Percentiles rank a stretch among this genome's conserved stretches.
Evolutionary conservation across 2,329 filamentous ascomycete species (phyloP).

Genomic region (Neopestalotiopsis clavispora): DNA sequence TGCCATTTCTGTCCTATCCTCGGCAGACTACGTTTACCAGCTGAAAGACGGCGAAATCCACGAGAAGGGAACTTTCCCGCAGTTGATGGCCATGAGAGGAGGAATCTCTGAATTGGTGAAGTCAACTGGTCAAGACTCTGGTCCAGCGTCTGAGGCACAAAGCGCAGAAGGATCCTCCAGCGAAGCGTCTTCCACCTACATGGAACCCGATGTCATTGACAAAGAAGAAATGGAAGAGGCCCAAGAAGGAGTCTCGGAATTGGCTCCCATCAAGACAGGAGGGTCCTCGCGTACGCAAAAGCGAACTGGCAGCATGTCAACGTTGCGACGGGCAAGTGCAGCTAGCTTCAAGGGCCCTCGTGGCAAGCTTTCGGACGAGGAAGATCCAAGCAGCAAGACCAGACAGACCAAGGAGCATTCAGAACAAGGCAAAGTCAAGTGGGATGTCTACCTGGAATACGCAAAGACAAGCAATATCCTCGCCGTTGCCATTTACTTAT

Average conservation of each 20-base stretch:
- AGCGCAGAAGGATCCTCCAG: slow-evolving; percentile 56
- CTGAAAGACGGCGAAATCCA: slow-evolving; percentile 82
- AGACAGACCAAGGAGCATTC: slow-evolving; percentile 86
- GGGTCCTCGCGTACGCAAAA: slow-evolving; percentile 55
- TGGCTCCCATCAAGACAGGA: slow-evolving; percentile 73
- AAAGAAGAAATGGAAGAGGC: slow-evolving; percentile 76
- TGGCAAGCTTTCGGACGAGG: slow-evolving; percentile 84
- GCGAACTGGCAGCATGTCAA: slow-evolving; percentile 74
- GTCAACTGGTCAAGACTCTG: slow-evolving; percentile 68
- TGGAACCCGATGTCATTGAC: slow-evolving; percentile 58
- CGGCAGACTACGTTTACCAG: slow-evolving; percentile 87
- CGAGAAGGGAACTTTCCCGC: slow-evolving; percentile 88
- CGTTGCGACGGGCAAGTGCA: slow-evolving; percentile 86
- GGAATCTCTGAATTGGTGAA: slow-evolving; percentile 85
- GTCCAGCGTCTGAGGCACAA: slow-evolving; percentile 38
- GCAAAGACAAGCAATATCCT: slow-evolving; percentile 90
- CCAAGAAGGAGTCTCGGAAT: slow-evolving; percentile 75
- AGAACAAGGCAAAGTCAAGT: slow-evolving; percentile 98
- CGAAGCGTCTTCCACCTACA: slow-evolving; percentile 59
- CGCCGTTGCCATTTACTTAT: slow-evolving; percentile 81
- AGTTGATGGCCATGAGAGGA: slow-evolving; percentile 92
- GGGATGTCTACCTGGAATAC: slow-evolving; percentile 93
- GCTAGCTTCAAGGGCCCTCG: slow-evolving; percentile 87
- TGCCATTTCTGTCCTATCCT: slow-evolving; percentile 86
- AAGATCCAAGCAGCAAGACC: slow-evolving; percentile 75